Base-by-base conservation (phyloP, 306 rosid genomes). In the Fragaria vesca region DNA sequence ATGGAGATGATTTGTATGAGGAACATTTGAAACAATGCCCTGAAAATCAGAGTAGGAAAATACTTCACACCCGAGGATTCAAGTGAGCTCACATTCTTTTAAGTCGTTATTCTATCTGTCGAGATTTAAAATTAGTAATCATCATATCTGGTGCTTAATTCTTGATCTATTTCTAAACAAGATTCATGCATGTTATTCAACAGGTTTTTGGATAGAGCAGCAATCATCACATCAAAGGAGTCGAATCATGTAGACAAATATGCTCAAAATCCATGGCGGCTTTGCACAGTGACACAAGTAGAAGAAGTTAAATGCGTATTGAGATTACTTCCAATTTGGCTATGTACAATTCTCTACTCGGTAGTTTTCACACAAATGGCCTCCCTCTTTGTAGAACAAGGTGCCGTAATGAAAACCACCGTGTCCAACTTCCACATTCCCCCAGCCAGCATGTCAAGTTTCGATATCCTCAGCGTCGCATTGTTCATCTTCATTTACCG, bases 351-450 rank as follows among this genome's bases (percentile, higher is more conserved):
- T 9, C 58, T 90, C 18, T 92, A 87, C 85, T 93, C 97, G 0
- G 96, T 92, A 21, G 92, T 90, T 40, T 92, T 92, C 83, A 88
- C 96, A n/a, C 97, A 92, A 78, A 92, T 90, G 97, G 93, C 92
- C 32, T 90, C 97, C 52, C 89, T 89, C 43, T 92, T 92, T 80
- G 93, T 92, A 51, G 97, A 89, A 74, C 97, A 92, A 90, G 97
- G 97, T 50, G 92, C 88, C 43, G 88, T 81, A 21, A 92, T 92
- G 97, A 83, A 88, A 40, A 89, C 92, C 20, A 79, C 63, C 68
- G 43, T 93, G 6, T 82, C 90, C n/a, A 51, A 72, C 47, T 93
- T 93, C 79, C 84, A 89, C 68, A 78, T 92, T 67, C 97, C 96
- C 21, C 97, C 96, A 0, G 97, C 97, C 70, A 87, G 96, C 88